These are phyloP conservation scores for Purpureocillium takamizusanense DNA, from an alignment of 2,329 filamentous ascomycete species.

Conservation along the genomic window DNA sequence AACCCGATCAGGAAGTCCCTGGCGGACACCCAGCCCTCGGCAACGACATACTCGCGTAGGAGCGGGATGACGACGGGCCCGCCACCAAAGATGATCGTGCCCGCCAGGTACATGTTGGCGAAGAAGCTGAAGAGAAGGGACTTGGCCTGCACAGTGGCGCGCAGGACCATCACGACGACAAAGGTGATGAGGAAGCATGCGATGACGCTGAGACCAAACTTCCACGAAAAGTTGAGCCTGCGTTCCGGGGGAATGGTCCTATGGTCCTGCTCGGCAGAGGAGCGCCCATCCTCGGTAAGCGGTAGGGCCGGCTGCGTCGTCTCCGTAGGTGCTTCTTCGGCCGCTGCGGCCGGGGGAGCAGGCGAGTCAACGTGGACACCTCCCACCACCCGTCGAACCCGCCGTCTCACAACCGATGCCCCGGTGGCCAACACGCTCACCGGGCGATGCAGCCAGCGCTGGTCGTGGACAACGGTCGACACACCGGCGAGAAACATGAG, in stretches of 20 bases:
- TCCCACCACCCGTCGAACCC: no score
- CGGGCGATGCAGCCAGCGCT: slow-evolving; percentile 32
- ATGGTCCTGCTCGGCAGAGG: slow-evolving; percentile 12
- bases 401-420: no score
- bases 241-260: no score
- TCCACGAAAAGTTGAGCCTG: slow-evolving; percentile 30
- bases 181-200: slow-evolving; percentile 46
- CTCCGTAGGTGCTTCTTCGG: no score
- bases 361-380: no score
- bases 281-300: slow-evolving; percentile 14
- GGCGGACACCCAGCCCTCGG: slow-evolving; percentile 59
- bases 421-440: no score
- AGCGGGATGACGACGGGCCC: slow-evolving; percentile 58
- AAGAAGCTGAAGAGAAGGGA: slow-evolving; percentile 53
- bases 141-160: slow-evolving; percentile 27
- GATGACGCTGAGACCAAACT: slow-evolving; percentile 31
- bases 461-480: slow-evolving; percentile 46
- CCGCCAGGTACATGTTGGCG: slow-evolving; percentile 64
- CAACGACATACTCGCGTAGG: slow-evolving; percentile 53
- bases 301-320: no score
- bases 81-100: slow-evolving; percentile 58
- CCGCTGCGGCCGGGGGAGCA: no score
- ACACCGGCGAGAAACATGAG: slow-evolving; percentile 49
- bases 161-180: slow-evolving; percentile 43
- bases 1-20: slow-evolving; percentile 66